Evolutionary conservation across 768 basidiomycete genomes (phyloP), one percentile per base, ranked within the genome.

Genomic region (Sarcodon aspratus): DNA sequence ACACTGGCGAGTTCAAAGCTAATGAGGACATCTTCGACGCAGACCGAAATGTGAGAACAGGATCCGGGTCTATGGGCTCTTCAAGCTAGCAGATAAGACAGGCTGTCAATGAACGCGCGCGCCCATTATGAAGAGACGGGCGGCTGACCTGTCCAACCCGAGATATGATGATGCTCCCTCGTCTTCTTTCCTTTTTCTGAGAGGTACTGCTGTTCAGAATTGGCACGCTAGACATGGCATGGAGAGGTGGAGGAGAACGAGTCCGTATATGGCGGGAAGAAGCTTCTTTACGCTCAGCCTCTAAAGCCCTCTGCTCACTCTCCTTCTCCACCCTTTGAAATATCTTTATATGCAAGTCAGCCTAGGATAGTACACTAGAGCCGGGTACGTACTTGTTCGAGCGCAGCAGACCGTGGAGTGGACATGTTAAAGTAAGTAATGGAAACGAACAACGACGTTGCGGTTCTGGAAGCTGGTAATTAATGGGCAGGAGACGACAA

Each of bases 311-410:
- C 34, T 68, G 66, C 54, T 76, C 75, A 57, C 69, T 78, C 55
- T 76, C 76, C 50, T 74, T 67, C 55, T 82, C 80, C 17, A 82
- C 71, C 52, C 67, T 68, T 52, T 67, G 71, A 60, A 82, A 81
- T 50, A 74, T 77, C 80, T 82, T 52, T 27, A 38, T 27, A 42
- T 17, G 15, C 40, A 11, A 27, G 21, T 27, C 21, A 5, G 21
- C 5, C 40, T 42, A 17, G 40, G 13, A 27, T 42, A 9, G 27
- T 17, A 42, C 6, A 42, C 40, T 42, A 17, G 21, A 12, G 12
- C 9, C 33, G 18, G 15, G 13, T 10, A 49, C 50, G 21, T 32
- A 55, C 54, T 42, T 55, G 54, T 43, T 55, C 54, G 27, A 55
- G 47, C 44, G 50, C 50, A 46, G 51, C 50, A 27, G 54, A 49